Percentiles rank a stretch among this genome's conserved stretches.
Conservation (phyloP, 345 rosid genomes). For the Euphorbia pulcherrima region DNA sequence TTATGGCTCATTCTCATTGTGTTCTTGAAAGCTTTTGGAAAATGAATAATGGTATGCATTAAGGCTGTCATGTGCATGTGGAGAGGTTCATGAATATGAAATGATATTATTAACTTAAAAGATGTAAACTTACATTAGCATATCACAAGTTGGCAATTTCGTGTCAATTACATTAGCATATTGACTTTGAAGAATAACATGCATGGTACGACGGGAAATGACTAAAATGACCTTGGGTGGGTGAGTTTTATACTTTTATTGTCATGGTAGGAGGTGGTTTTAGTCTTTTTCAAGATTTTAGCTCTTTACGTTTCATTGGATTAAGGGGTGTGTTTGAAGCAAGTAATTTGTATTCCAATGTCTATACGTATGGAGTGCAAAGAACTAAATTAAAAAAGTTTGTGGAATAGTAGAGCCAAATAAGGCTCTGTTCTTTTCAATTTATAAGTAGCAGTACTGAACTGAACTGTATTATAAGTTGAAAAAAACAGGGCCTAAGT, state of each 20-base stretch:
- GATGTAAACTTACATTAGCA: constrained; percentile 13
- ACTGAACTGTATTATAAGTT: no score
- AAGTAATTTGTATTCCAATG: no score
- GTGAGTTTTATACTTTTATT: no score
- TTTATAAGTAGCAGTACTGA: no score
- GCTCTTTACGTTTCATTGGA: not conserved
- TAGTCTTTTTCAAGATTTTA: constrained; percentile 3
- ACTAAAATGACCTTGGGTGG: constrained; percentile 13
- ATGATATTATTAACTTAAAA: not conserved
- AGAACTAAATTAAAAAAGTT: no score
- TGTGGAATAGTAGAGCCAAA: no score
- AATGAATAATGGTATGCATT: not conserved
- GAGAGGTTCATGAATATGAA: not conserved
- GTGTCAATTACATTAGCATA: constrained; percentile 20
- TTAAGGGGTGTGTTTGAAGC: not conserved
- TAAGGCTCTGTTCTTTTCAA: no score
- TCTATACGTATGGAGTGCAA: not conserved
- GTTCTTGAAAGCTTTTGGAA: not conserved
- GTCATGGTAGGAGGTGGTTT: constrained; percentile 2
- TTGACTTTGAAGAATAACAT: constrained; percentile 30
- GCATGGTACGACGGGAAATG: not conserved
- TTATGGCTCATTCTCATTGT: constrained; percentile 23
- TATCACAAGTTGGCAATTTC: constrained; percentile 24
- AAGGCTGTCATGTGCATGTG: not conserved
- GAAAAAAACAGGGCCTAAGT: constrained; percentile 24